These are phyloP conservation scores for Linderniella brevidens DNA, from an alignment of 257 asterid genomes.

Conservation along the genomic window DNA sequence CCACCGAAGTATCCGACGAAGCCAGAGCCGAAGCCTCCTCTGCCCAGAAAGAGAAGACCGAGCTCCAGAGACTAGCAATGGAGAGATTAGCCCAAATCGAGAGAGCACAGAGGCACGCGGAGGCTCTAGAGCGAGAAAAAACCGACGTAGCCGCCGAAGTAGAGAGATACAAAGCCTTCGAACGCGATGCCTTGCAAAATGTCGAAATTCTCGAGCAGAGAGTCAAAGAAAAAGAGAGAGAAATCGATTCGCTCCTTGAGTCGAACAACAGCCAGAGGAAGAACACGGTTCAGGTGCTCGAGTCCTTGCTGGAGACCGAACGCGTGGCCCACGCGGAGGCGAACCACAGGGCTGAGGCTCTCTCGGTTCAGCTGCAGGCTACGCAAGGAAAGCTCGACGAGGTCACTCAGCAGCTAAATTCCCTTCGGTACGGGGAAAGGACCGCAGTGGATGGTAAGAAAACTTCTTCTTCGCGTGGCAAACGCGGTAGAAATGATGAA, in stretches of 20 bases:
- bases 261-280: constrained; percentile 63
- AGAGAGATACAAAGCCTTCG: constrained; percentile 41
- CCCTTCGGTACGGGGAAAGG: constrained; percentile 50
- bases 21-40: constrained; percentile 85
- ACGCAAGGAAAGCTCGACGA: constrained; percentile 66
- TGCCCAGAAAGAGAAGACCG: constrained; percentile 68
- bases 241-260: constrained; percentile 52
- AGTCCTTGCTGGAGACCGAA: constrained; percentile 55
- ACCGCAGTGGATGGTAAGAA: constrained; percentile 43
- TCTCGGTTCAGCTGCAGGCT: constrained; percentile 72
- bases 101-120: constrained; percentile 60
- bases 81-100: constrained; percentile 75
- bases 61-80: constrained; percentile 58
- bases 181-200: constrained; percentile 52
- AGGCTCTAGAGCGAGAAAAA: constrained; percentile 54
- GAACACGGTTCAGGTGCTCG: constrained; percentile 60
- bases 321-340: constrained; percentile 85
- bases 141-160: constrained; percentile 39
- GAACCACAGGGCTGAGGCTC: constrained; percentile 64
- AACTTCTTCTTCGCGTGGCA: constrained; percentile 55
- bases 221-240: constrained; percentile 62
- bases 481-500: constrained; percentile 71
- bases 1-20: constrained; percentile 72
- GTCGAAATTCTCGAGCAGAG: constrained; percentile 51
- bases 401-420: constrained; percentile 58